Evolutionary conservation across 1,139 yeast species (phyloP), one percentile per base, ranked within the genome.

Genomic region (Candida sojae): DNA sequence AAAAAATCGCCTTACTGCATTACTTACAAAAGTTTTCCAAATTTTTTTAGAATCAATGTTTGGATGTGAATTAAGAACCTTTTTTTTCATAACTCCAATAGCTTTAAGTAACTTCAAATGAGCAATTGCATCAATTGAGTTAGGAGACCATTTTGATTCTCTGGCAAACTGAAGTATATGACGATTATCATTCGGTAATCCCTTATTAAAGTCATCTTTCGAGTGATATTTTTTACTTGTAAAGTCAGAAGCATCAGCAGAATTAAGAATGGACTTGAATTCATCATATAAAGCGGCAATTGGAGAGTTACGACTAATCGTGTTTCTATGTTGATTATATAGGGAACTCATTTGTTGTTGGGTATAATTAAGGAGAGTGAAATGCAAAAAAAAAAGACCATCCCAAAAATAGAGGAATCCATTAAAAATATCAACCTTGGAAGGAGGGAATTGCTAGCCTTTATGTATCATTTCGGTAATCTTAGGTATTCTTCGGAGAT

Each of bases 61-160:
- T 11, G 51, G 52, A 17, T 12, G 12, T 4, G 17, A 28, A 4
- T 7, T 44, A 17, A 39, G 39, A 25, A 61, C 51, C 11, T 52
- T 45, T 36, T 52, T 43, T 42, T 66, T 63, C 52, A 70, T 58
- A 9, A 52, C 59, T 23, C 53, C 52, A 48, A 71, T 66, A 1
- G 69, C 63, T 39, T 57, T 60, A 23, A 71, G 50, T 25, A 71
- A 57, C 56, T 65, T 68, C 48, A 71, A 58, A 53, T 70, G 74
- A 7, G 66, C 62, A 8, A 65, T 52, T 17, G 39, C 12, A 17
- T 42, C 44, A 17, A 35, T 42, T 17, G 36, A 32, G 23, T 35
- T 42, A 10, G 44, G 44, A 2, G 28, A 11, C 28, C 36, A 42
- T 36, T 10, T 42, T 17, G 39, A 4, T 8, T 23, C 21, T n/a